A percentile compares a stretch with the other conserved stretches of the same genome.
These are phyloP conservation scores for Kodamaea sagamina DNA, from an alignment of 805 yeast species.

Conservation along the genomic window DNA sequence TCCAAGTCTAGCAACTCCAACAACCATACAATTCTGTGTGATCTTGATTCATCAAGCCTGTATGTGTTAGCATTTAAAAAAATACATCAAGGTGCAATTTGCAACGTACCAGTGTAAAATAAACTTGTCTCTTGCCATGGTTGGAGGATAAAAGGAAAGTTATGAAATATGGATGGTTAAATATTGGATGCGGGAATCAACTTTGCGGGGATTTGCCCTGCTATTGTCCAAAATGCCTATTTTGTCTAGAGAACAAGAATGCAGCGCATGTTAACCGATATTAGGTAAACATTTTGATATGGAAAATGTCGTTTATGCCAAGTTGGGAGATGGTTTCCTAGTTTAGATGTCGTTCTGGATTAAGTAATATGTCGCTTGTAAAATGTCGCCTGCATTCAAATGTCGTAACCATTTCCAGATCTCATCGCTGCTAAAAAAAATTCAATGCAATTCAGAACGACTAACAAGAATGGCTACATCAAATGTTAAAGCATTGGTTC, in stretches of 20 bases:
- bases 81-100: neutral
- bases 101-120: conserved; percentile 30
- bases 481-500: conserved; percentile 55
- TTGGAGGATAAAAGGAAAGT: neutral
- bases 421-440: conserved; percentile 9
- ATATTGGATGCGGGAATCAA: neutral
- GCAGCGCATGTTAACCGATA: too few species aligned
- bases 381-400: neutral
- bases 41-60: conserved; percentile 56
- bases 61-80: conserved; percentile 9
- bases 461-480: conserved; percentile 2
- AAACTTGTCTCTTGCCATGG: conserved; percentile 21
- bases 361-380: neutral
- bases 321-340: too few species aligned
- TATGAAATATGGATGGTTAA: neutral
- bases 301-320: too few species aligned
- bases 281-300: too few species aligned
- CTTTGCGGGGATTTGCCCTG: conserved; percentile 1
- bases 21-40: conserved; percentile 63
- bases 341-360: too few species aligned
- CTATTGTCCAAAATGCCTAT: neutral
- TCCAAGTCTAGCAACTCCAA: conserved; percentile 60
- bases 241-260: neutral
- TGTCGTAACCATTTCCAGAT: neutral
- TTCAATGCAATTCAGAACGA: neutral